Conservation (phyloP, 2,329 filamentous ascomycete genomes). For the Aureobasidium sp. region DNA sequence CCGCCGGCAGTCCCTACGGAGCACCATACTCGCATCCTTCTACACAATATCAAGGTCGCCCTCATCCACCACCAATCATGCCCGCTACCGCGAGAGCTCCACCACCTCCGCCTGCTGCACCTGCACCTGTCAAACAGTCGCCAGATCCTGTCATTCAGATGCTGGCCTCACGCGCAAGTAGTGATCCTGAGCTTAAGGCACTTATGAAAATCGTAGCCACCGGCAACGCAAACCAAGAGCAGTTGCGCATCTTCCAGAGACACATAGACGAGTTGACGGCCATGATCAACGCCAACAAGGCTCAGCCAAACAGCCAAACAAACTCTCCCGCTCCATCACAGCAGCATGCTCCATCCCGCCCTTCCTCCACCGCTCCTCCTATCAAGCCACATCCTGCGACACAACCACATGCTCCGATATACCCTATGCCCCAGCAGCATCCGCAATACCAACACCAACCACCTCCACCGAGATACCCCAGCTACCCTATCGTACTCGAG, state of each 20-base stretch:
- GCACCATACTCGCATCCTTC: constrained; percentile 4
- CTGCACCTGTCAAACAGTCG: constrained; percentile 23
- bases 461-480: constrained; percentile 44
- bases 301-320: constrained; percentile 17
- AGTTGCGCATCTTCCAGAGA: constrained; percentile 68
- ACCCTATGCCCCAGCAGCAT: constrained; percentile 3
- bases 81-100: constrained; percentile 19
- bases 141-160: constrained; percentile 75
- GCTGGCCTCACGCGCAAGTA: constrained; percentile 66
- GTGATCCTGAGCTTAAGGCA: constrained; percentile 63
- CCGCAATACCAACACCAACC: not conserved
- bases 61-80: constrained; percentile 23
- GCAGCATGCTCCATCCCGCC: not conserved
- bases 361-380: not conserved
- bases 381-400: constrained; percentile 9
- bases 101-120: constrained; percentile 16
- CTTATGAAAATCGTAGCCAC: constrained; percentile 79
- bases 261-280: constrained; percentile 72
- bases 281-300: constrained; percentile 38
- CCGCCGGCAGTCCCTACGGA: constrained; percentile 17
- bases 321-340: constrained; percentile 14
- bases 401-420: not conserved
- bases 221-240: constrained; percentile 62
- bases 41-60: not conserved
- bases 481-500: constrained; percentile 61